A percentile compares a stretch with the other conserved stretches of the same genome.
phyloP scores from a whole-genome alignment of 2,329 filamentous ascomycete genomes.

The Trichoderma lentiforme region DNA sequence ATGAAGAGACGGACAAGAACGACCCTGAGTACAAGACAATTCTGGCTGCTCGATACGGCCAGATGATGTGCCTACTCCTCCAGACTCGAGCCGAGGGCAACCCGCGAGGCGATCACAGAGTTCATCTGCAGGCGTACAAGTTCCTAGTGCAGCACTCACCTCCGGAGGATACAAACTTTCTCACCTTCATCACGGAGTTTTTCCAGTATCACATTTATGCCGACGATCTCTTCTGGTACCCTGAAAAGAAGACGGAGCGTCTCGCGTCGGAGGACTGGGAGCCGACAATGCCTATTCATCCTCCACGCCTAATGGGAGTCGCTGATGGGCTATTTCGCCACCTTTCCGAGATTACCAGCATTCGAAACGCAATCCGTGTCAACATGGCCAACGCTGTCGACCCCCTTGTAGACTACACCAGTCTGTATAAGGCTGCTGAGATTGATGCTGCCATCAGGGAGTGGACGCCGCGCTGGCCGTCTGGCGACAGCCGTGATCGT shows the following conservation, averaged over 20 bases:
- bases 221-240: constrained; percentile 57
- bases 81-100: constrained; percentile 57
- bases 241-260: constrained; percentile 35
- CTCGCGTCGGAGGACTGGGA: constrained; percentile 45
- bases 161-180: constrained; percentile 63
- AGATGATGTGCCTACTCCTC: constrained; percentile 61
- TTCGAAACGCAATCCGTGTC: constrained; percentile 70
- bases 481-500: constrained; percentile 54
- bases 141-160: constrained; percentile 63
- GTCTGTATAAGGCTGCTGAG: constrained; percentile 67
- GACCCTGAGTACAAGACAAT: constrained; percentile 45
- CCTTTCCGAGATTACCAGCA: constrained; percentile 73
- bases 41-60: constrained; percentile 56
- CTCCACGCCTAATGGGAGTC: constrained; percentile 68
- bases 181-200: constrained; percentile 66
- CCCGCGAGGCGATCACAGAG: constrained; percentile 66
- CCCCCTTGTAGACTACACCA: constrained; percentile 69
- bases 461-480: constrained; percentile 66
- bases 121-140: constrained; percentile 74
- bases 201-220: constrained; percentile 78
- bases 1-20: constrained; percentile 39
- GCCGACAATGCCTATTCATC: constrained; percentile 40
- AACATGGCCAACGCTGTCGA: constrained; percentile 61
- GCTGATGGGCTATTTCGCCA: constrained; percentile 77
- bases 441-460: constrained; percentile 72